phyloP scores from a whole-genome alignment of 2,329 filamentous ascomycete genomes.

The Aspergillus sergii region DNA sequence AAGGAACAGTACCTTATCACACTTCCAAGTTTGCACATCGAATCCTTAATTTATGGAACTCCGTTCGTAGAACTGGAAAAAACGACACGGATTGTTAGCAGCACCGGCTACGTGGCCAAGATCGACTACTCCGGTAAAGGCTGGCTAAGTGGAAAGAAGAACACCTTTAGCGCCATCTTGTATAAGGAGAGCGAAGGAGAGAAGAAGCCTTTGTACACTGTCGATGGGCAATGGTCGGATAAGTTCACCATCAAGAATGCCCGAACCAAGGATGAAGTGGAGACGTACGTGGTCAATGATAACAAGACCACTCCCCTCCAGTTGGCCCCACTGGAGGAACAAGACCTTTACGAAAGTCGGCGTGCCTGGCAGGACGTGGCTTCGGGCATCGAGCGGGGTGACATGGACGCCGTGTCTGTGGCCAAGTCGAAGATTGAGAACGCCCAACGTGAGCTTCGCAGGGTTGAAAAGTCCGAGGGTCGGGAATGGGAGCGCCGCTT shows the following conservation, averaged over 20 bases:
- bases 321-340: constrained; percentile 72
- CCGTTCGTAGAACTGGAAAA: constrained; percentile 92
- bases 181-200: constrained; percentile 69
- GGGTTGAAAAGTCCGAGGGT: constrained; percentile 73
- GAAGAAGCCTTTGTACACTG: constrained; percentile 72
- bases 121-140: constrained; percentile 93
- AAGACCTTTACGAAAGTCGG: constrained; percentile 85
- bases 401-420: constrained; percentile 76
- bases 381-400: constrained; percentile 74
- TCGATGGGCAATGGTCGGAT: constrained; percentile 89
- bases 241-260: constrained; percentile 76
- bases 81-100: constrained; percentile 81
- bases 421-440: constrained; percentile 93
- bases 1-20: constrained; percentile 84
- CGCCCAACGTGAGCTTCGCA: constrained; percentile 75
- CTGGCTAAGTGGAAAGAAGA: constrained; percentile 96
- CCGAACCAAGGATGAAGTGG: constrained; percentile 54
- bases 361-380: constrained; percentile 88
- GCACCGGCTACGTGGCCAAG: constrained; percentile 81
- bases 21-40: constrained; percentile 87
- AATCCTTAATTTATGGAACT: constrained; percentile 73
- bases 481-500: constrained; percentile 81
- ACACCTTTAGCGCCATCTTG: constrained; percentile 76
- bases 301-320: constrained; percentile 66
- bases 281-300: constrained; percentile 63